Conservation (phyloP, 495 filamentous ascomycete species). For the Peziza echinospora region DNA sequence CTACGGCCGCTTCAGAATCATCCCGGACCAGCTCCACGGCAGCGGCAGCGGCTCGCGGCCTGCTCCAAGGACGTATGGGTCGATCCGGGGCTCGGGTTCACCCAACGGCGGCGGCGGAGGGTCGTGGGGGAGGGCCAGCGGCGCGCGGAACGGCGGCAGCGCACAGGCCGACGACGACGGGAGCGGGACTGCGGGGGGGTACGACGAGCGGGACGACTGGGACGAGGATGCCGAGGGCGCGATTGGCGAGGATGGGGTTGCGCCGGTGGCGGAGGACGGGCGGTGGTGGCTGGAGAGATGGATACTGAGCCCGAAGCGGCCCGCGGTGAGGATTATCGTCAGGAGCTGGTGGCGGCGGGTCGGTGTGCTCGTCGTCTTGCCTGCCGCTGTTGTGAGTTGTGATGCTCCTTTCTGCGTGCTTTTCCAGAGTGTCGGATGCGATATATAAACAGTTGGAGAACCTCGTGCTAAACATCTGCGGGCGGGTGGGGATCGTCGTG, state of each 20-base stretch:
- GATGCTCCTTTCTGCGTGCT: not conserved
- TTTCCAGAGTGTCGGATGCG: not conserved
- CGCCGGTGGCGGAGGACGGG: conserved; percentile 14
- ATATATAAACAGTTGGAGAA: not conserved
- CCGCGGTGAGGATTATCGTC: conserved; percentile 30
- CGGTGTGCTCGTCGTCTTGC: conserved; percentile 32
- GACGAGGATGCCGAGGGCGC: not conserved
- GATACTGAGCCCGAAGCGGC: conserved; percentile 33
- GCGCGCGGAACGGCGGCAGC: not conserved
- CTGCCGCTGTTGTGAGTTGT: conserved; percentile 33
- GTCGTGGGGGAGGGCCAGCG: not conserved
- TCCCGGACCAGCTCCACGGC: not conserved
- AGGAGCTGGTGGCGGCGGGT: conserved; percentile 37
- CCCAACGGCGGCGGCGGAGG: not conserved
- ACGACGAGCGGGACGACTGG: not conserved
- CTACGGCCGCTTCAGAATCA: not conserved
- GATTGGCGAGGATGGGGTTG: conserved; percentile 20
- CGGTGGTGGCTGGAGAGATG: conserved; percentile 22
- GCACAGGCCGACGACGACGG: not conserved
- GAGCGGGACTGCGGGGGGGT: not conserved
- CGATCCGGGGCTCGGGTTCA: too few relatives aligned
- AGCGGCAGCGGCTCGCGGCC: not conserved
- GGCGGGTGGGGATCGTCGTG: too few relatives aligned
- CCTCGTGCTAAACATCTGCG: not conserved
- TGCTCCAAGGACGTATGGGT: not conserved